Conservation (phyloP, 1,139 yeast species). For the Blastobotrys proliferans region DNA sequence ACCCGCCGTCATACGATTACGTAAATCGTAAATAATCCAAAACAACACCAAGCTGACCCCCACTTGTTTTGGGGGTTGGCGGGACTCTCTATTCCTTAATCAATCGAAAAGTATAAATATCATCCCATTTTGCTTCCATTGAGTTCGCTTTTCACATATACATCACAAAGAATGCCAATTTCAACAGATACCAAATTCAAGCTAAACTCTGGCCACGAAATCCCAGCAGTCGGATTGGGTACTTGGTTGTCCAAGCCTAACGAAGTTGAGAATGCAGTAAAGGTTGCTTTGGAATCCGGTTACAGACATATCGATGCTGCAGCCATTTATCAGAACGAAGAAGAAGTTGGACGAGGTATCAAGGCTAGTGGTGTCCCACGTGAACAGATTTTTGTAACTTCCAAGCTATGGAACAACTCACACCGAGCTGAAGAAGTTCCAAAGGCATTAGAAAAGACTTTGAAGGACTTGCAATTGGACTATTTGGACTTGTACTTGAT, state of each 20-base stretch:
- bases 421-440: constrained; percentile 50
- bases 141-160: not conserved
- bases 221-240: constrained; percentile 55
- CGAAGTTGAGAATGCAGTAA: constrained; percentile 38
- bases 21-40: too few relatives aligned
- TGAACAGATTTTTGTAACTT: constrained; percentile 68
- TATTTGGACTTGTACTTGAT: constrained; percentile 57
- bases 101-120: too few relatives aligned
- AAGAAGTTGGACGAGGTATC: constrained; percentile 49
- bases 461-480: constrained; percentile 51
- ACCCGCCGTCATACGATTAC: too few relatives aligned
- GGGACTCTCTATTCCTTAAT: too few relatives aligned
- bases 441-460: constrained; percentile 52
- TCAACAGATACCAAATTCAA: constrained; percentile 22
- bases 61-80: too few relatives aligned
- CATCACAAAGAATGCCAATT: constrained; percentile 33
- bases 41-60: too few relatives aligned
- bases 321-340: constrained; percentile 51
- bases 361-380: constrained; percentile 35
- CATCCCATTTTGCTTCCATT: not conserved
- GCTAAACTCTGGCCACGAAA: constrained; percentile 36
- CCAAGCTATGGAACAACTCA: constrained; percentile 71
- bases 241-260: constrained; percentile 52
- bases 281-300: constrained; percentile 39
- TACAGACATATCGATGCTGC: constrained; percentile 67